Conservation (phyloP, 2,329 filamentous ascomycete species). For the Hymenoscyphus fructigenus region DNA sequence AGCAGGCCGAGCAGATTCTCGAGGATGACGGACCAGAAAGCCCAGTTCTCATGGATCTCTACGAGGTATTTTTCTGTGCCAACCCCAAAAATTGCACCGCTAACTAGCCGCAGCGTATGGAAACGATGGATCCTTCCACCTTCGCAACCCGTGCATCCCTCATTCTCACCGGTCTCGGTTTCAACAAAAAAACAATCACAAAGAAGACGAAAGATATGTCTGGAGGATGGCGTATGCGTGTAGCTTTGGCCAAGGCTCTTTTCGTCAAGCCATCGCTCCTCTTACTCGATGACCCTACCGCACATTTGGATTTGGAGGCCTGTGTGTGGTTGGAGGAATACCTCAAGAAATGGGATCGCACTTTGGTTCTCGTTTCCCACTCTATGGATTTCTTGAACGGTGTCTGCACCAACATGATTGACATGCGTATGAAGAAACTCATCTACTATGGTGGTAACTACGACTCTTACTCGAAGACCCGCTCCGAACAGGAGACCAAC, state of each 20-base stretch:
- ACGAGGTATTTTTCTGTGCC: constrained; percentile 67
- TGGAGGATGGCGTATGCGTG: constrained; percentile 99
- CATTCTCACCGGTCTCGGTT: constrained; percentile 96
- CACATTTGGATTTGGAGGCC: constrained; percentile 98
- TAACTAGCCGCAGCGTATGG: constrained; percentile 71
- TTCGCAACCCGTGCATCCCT: constrained; percentile 94
- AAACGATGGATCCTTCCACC: constrained; percentile 97
- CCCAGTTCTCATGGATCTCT: constrained; percentile 87
- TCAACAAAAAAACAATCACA: constrained; percentile 96
- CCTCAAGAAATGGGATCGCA: constrained; percentile 99
- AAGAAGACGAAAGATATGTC: constrained; percentile 99
- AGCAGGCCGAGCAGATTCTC: constrained; percentile 82
- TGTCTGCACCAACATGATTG: constrained; percentile 97
- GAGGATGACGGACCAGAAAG: constrained; percentile 91
- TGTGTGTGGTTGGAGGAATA: constrained; percentile 99
- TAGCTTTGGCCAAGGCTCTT: constrained; percentile 92
- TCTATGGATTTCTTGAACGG: constrained; percentile 99
- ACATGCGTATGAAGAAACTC: constrained; percentile 88
- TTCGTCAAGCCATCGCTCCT: constrained; percentile 97
- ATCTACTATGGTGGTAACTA: constrained; percentile 99
- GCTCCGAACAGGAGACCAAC: constrained; percentile 91
- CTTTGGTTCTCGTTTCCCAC: constrained; percentile 93
- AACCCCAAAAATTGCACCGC: constrained; percentile 7
- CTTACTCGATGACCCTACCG: constrained; percentile 95
- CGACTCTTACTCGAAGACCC: constrained; percentile 95